Evolutionary conservation across 2,329 filamentous ascomycete species (phyloP), one percentile per base, ranked within the genome.

Genomic region (Diaporthe aspalathi): DNA sequence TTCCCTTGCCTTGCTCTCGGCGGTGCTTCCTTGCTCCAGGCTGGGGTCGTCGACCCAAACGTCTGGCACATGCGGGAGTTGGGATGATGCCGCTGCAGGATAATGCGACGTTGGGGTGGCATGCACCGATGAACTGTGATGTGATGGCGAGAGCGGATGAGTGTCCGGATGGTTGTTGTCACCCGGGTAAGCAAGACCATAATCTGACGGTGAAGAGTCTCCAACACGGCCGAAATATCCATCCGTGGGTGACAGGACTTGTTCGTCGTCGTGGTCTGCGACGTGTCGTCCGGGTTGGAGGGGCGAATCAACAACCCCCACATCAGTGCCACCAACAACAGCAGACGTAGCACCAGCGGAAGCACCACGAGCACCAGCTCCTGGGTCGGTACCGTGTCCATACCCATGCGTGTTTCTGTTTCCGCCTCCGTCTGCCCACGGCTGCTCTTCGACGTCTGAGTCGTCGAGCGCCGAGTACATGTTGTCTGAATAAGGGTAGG

Each of bases 11-110:
- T 88, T 88, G 69, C 81, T 79, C 70, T 80, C 78, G 73, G 75
- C 76, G 43, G 73, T 78, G 72, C 74, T 79, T 73, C 80, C 76
- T 73, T 79, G 77, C 67, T 77, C 77, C 67, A 86, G 77, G 56
- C 82, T 85, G 57, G 86, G 85, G 72, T 88, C 86, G 73, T 82
- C 79, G 68, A 88, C 83, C 72, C 85, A 79, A 66, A 87, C 78
- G 76, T 86, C 83, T 52, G 86, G 85, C 17, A 87, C 82, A 70
- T 77, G 78, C 50, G 84, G 85, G 14, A 84, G 82, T 73, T 79
- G 79, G 67, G 79, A 78, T 52, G 79, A 79, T 40, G 75, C 70
- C 24, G 73, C 68, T 22, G 71, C 65, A 22, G 62, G 35, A 45
- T 52, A 60, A 50, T 24, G 73, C 32, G 63, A 38, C 40, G 54